These are phyloP conservation scores for Croton setiger DNA, from an alignment of 441 rosid genomes.

Conservation along the genomic window DNA sequence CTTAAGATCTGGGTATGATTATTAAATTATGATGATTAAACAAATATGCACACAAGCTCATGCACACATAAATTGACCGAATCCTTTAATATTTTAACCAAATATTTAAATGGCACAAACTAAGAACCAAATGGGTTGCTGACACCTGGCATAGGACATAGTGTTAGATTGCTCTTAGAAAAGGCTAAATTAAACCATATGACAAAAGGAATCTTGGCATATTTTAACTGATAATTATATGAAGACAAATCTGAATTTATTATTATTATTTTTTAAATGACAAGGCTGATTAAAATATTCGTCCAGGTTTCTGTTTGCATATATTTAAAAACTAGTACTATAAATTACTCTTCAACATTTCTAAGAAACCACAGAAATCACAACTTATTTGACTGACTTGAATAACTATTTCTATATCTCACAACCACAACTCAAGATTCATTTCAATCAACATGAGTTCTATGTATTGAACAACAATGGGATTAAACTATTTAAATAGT, in stretches of 20 bases:
- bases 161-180: background rate
- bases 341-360: background rate
- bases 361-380: no score
- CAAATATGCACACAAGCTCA: background rate
- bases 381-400: no score
- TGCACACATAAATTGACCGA: background rate
- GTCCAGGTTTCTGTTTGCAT: background rate
- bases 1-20: constrained; percentile 22
- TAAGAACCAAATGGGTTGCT: constrained; percentile 11
- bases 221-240: constrained; percentile 1
- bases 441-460: no score
- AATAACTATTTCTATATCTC: no score
- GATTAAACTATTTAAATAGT: no score
- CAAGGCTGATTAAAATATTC: constrained; percentile 5
- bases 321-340: background rate
- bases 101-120: constrained; percentile 1
- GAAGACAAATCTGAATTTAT: constrained; percentile 7
- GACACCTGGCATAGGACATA: background rate
- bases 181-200: background rate
- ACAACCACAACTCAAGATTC: no score
- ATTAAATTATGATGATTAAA: background rate
- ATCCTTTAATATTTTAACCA: constrained; percentile 5
- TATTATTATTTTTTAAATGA: background rate
- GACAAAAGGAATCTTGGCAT: constrained; percentile 15
- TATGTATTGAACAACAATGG: no score